A percentile compares a stretch with the other conserved stretches of the same genome.
Conservation (phyloP, 257 asterid species). For the Ehretia macrophylla region DNA sequence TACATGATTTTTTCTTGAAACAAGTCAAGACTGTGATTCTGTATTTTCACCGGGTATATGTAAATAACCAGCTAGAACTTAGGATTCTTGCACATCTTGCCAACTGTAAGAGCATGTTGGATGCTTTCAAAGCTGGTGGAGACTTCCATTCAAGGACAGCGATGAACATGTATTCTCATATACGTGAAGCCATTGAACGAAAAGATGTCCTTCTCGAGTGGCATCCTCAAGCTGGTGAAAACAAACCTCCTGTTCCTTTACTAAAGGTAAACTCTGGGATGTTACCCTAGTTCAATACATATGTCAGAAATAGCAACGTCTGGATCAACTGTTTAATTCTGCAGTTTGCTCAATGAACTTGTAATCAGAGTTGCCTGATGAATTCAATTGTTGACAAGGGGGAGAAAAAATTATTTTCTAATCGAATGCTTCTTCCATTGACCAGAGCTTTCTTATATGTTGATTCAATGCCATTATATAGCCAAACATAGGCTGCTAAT, state of each 20-base stretch:
- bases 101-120: constrained; percentile 88
- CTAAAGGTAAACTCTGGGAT: constrained; percentile 59
- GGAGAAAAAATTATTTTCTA: no score
- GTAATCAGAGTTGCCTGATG: no score
- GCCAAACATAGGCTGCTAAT: not conserved
- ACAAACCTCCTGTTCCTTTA: constrained; percentile 88
- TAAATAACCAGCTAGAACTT: constrained; percentile 75
- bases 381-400: no score
- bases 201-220: constrained; percentile 92
- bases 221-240: constrained; percentile 84
- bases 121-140: constrained; percentile 95
- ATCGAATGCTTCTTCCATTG: no score
- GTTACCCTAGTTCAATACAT: not conserved
- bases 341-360: not conserved
- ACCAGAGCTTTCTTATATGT: no score
- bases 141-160: constrained; percentile 99
- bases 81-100: constrained; percentile 98
- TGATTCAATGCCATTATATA: no score
- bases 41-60: constrained; percentile 16
- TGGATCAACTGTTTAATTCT: constrained; percentile 8
- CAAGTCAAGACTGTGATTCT: not conserved
- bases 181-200: constrained; percentile 67
- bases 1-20: not conserved
- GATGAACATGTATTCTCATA: constrained; percentile 95
- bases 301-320: not conserved